Conservation (phyloP, 2,329 filamentous ascomycete genomes). For the Trichoderma cornu-damae region DNA sequence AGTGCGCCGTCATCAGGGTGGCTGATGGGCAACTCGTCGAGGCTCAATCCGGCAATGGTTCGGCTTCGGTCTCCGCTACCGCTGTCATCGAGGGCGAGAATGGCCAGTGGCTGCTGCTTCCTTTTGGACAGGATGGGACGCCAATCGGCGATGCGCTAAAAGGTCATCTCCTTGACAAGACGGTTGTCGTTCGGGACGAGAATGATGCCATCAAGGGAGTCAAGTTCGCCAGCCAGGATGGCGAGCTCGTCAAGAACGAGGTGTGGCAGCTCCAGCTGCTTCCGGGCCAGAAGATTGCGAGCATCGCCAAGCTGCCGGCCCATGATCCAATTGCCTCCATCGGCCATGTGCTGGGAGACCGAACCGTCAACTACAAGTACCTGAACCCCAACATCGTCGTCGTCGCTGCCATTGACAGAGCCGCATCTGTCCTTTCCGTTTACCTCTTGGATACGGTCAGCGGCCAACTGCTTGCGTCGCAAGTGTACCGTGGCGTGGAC, state of each 20-base stretch:
- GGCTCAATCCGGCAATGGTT: slow-evolving; percentile 24
- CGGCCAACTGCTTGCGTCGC: slow-evolving; percentile 69
- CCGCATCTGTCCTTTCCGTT: slow-evolving; percentile 57
- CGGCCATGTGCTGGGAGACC: slow-evolving; percentile 84
- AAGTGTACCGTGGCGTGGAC: slow-evolving; percentile 69
- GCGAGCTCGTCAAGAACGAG: slow-evolving; percentile 41
- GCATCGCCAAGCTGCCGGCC: slow-evolving; percentile 61
- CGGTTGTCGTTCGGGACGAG: slow-evolving; percentile 48
- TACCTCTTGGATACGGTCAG: slow-evolving; percentile 84
- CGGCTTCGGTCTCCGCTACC: slow-evolving; percentile 35
- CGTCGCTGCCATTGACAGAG: slow-evolving; percentile 62
- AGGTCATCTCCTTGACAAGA: slow-evolving; percentile 46
- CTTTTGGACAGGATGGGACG: slow-evolving; percentile 48
- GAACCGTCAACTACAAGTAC: slow-evolving; percentile 96
- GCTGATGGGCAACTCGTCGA: slow-evolving; percentile 50
- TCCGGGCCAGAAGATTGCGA: slow-evolving; percentile 60
- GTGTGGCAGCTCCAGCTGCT: slow-evolving; percentile 71
- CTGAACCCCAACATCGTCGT: slow-evolving; percentile 82
- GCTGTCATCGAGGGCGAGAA: slow-evolving; percentile 49
- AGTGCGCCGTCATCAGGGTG: slow-evolving; percentile 53
- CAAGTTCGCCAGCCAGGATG: slow-evolving; percentile 43
- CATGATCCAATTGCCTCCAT: slow-evolving; percentile 93
- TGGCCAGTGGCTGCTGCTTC: slow-evolving; percentile 52
- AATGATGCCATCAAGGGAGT: slow-evolving; percentile 51
- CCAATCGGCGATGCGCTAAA: slow-evolving; percentile 41